These are phyloP conservation scores for Camellia japonica DNA, from an alignment of 148 eudicot genomes.

Conservation along the genomic window DNA sequence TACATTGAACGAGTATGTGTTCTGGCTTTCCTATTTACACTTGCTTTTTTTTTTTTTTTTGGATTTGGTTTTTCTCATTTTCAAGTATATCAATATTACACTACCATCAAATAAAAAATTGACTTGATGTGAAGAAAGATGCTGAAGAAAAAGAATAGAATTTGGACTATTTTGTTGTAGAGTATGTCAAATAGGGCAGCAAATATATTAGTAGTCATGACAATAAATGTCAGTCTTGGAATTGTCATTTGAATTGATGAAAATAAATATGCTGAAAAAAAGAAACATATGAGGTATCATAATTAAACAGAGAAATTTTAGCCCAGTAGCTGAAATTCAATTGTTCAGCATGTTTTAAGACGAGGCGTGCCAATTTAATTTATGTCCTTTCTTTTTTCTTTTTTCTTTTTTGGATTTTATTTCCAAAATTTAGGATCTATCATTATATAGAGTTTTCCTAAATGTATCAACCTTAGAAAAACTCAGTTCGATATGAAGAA, in stretches of 20 bases:
- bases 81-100: background rate
- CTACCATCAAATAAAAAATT: background rate
- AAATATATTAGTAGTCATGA: background rate
- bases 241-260: background rate
- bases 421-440: too few species aligned
- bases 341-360: background rate
- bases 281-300: background rate
- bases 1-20: constrained; percentile 41
- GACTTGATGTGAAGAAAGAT: too few species aligned
- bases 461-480: too few species aligned
- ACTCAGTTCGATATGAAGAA: too few species aligned
- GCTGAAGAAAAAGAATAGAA: background rate
- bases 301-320: background rate
- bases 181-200: background rate
- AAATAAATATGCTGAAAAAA: background rate
- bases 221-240: background rate
- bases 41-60: background rate
- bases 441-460: too few species aligned
- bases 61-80: background rate
- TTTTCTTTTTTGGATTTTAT: too few species aligned
- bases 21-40: background rate
- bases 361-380: background rate
- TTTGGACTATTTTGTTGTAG: background rate
- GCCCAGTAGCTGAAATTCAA: background rate
- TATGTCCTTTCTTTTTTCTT: too few species aligned